Conservation (phyloP, 495 filamentous ascomycete species). For the Penicillium herquei region DNA sequence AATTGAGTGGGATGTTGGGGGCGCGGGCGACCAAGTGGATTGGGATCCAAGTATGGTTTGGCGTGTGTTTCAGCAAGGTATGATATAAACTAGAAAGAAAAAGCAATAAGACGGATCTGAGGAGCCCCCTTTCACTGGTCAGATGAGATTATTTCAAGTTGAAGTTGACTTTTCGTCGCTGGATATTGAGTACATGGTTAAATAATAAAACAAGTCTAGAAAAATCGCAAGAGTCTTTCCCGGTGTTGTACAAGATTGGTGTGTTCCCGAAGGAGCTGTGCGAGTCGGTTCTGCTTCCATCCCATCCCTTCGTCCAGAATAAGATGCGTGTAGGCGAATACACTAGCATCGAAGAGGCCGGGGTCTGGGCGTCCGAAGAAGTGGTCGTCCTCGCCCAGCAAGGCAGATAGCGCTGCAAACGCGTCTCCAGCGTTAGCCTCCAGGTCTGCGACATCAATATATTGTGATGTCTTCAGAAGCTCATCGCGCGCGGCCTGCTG, state of each 20-base stretch:
- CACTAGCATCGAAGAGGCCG: slow-evolving; percentile 76
- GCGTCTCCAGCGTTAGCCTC: slow-evolving; percentile 69
- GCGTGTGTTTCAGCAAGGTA: slow-evolving; percentile 52
- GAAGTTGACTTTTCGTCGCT: not conserved
- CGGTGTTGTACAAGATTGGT: slow-evolving; percentile 56
- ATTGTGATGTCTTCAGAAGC: slow-evolving; percentile 61
- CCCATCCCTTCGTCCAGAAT: slow-evolving; percentile 60
- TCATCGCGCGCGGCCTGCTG: slow-evolving; percentile 69
- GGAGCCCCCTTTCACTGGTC: not conserved
- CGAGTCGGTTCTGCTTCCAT: slow-evolving; percentile 54
- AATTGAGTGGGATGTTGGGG: slow-evolving; percentile 50
- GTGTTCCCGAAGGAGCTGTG: slow-evolving; percentile 37
- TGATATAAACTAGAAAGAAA: slow-evolving; percentile 6
- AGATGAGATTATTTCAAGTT: slow-evolving; percentile 12
- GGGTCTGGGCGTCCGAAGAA: slow-evolving; percentile 66
- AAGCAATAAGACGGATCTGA: not conserved
- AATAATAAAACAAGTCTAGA: slow-evolving; percentile 30
- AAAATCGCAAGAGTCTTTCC: slow-evolving; percentile 44
- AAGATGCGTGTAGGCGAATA: slow-evolving; percentile 90
- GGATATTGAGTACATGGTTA: not conserved
- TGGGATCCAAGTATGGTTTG: slow-evolving; percentile 66
- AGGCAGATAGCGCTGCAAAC: slow-evolving; percentile 67
- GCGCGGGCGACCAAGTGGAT: slow-evolving; percentile 66
- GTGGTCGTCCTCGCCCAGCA: slow-evolving; percentile 63
- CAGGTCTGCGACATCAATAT: slow-evolving; percentile 61